These are phyloP conservation scores for Filosporella fistucella DNA, from an alignment of 495 filamentous ascomycete genomes.

Conservation along the genomic window DNA sequence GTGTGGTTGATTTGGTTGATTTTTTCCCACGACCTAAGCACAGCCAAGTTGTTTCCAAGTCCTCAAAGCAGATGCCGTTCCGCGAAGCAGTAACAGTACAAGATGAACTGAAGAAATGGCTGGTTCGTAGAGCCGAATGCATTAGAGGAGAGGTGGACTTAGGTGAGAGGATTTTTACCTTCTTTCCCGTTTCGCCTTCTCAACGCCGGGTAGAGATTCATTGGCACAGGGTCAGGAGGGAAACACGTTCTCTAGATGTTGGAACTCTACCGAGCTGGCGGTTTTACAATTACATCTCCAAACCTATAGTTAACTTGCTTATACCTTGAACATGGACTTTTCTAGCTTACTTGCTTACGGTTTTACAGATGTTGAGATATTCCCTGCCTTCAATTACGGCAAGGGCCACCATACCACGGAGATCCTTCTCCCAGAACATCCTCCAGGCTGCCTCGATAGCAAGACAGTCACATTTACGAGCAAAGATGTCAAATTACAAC, in stretches of 20 bases:
- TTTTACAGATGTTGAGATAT: conserved; percentile 52
- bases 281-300: too few relatives aligned
- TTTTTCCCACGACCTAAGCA: conserved; percentile 62
- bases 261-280: too few relatives aligned
- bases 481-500: conserved; percentile 49
- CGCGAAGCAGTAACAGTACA: conserved; percentile 44
- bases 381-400: conserved; percentile 69
- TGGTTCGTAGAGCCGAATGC: conserved; percentile 67
- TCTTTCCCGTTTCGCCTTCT: too few relatives aligned
- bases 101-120: conserved; percentile 51
- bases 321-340: not conserved
- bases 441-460: conserved; percentile 32
- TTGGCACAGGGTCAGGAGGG: too few relatives aligned
- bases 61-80: conserved; percentile 40
- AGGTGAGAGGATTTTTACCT: conserved; percentile 26
- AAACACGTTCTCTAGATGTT: too few relatives aligned
- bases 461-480: conserved; percentile 60
- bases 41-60: conserved; percentile 24
- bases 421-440: conserved; percentile 34
- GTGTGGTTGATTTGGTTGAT: conserved; percentile 64
- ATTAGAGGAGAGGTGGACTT: conserved; percentile 56
- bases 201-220: too few relatives aligned
- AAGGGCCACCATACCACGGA: conserved; percentile 49
- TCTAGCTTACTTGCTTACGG: not conserved
- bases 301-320: too few relatives aligned